Conservation (phyloP, 2,329 filamentous ascomycete genomes). For the Pseudogymnoascus sp. region DNA sequence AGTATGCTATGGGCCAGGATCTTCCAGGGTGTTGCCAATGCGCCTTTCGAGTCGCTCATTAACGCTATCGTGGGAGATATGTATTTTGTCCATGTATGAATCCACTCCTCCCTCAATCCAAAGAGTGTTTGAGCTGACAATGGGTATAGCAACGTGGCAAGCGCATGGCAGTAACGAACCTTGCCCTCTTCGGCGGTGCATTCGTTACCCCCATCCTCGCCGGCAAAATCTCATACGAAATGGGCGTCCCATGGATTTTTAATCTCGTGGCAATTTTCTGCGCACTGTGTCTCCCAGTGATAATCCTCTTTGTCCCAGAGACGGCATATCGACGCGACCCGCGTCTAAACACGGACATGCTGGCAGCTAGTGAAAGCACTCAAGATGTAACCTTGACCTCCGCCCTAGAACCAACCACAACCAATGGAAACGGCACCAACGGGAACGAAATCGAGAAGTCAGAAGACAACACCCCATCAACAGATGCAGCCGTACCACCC, state of each 20-base stretch:
- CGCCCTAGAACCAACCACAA: neutral
- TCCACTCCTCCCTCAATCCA: neutral
- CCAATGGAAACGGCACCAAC: neutral
- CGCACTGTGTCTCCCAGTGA: constrained; percentile 56
- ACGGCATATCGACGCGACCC: constrained; percentile 65
- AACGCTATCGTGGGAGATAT: constrained; percentile 85
- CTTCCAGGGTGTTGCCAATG: constrained; percentile 76
- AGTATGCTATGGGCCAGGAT: constrained; percentile 71
- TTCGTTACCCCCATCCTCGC: constrained; percentile 83
- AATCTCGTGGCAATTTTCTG: constrained; percentile 82
- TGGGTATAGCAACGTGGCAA: constrained; percentile 56
- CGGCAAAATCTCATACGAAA: constrained; percentile 67
- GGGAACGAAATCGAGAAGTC: neutral
- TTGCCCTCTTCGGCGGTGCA: constrained; percentile 61
- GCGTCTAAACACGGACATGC: constrained; percentile 61
- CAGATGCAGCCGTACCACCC: constrained; percentile 9
- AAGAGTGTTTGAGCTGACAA: constrained; percentile 4
- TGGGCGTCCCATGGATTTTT: constrained; percentile 85
- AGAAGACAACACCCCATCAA: neutral
- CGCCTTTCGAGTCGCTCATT: constrained; percentile 82
- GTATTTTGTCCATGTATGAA: constrained; percentile 73
- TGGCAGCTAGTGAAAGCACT: constrained; percentile 22
- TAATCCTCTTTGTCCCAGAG: constrained; percentile 77
- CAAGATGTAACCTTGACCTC: neutral
- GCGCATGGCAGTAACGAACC: constrained; percentile 74